phyloP scores from a whole-genome alignment of 495 filamentous ascomycete species.

The Neurospora sp. region DNA sequence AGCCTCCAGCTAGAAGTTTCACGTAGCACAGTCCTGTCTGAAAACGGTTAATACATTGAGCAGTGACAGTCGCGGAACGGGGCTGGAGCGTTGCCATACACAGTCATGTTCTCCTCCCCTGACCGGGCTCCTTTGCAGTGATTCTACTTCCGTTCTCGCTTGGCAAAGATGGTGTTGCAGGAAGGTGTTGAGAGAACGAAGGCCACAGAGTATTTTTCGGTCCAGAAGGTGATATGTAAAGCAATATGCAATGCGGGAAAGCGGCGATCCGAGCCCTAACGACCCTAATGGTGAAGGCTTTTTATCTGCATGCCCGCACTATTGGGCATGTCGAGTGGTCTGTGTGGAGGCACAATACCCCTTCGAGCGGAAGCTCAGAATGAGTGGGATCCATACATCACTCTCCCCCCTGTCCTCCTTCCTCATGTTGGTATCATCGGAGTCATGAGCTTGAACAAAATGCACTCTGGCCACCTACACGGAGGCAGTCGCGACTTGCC shows the following conservation, averaged over 20 bases:
- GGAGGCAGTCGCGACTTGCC: not conserved
- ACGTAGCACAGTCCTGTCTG: not conserved
- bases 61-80: not conserved
- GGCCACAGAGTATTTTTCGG: not conserved
- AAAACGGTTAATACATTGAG: not conserved
- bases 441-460: not conserved
- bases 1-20: not conserved
- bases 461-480: not conserved
- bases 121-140: no score
- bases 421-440: no score
- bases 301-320: not conserved
- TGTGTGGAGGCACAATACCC: not conserved
- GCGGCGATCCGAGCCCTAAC: not conserved
- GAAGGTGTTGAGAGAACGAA: not conserved
- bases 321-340: not conserved
- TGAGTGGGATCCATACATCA: no score
- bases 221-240: not conserved
- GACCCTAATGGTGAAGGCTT: not conserved
- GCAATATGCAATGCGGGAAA: not conserved
- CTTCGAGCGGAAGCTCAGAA: no score
- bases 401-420: no score
- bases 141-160: no score
- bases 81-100: not conserved
- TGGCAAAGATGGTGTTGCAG: not conserved
- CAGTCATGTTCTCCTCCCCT: not conserved